Percentiles rank a stretch among this genome's conserved stretches.
Conservation (phyloP, 2,329 filamentous ascomycete genomes). For the Xylariaceae sp. region DNA sequence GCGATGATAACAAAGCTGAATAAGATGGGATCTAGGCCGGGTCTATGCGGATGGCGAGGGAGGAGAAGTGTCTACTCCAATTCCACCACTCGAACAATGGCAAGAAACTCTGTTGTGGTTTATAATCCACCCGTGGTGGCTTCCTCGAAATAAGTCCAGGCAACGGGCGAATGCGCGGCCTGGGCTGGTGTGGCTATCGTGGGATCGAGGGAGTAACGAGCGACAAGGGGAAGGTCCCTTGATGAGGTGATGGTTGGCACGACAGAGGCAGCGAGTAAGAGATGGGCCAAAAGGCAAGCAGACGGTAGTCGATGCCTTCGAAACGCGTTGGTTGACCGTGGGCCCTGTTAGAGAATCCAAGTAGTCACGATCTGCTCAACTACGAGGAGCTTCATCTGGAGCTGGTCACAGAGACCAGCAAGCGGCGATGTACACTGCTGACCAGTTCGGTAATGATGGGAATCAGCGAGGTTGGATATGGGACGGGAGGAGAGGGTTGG, state of each 20-base stretch:
- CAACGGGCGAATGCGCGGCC: constrained; percentile 11
- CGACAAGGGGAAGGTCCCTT: constrained; percentile 34
- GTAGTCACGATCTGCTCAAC: constrained; percentile 18
- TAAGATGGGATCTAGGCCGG: constrained; percentile 12
- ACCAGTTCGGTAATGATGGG: background rate
- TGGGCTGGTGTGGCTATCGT: constrained; percentile 7
- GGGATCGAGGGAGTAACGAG: constrained; percentile 38
- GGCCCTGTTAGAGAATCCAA: background rate
- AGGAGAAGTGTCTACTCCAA: constrained; percentile 28
- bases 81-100: constrained; percentile 20
- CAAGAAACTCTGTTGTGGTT: constrained; percentile 16
- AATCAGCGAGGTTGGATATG: constrained; percentile 2
- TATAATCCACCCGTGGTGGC: constrained; percentile 29
- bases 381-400: constrained; percentile 20
- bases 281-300: background rate
- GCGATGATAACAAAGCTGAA: constrained; percentile 15
- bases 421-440: constrained; percentile 12
- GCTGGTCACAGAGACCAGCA: constrained; percentile 20
- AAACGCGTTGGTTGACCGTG: background rate
- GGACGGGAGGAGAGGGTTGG: constrained; percentile 2
- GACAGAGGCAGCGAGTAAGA: background rate
- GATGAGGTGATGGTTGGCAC: constrained; percentile 6
- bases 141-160: constrained; percentile 15
- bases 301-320: background rate
- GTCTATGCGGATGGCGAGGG: constrained; percentile 9